phyloP scores from a whole-genome alignment of 2,329 filamentous ascomycete genomes.

The Pseudocercospora fijiensis region DNA sequence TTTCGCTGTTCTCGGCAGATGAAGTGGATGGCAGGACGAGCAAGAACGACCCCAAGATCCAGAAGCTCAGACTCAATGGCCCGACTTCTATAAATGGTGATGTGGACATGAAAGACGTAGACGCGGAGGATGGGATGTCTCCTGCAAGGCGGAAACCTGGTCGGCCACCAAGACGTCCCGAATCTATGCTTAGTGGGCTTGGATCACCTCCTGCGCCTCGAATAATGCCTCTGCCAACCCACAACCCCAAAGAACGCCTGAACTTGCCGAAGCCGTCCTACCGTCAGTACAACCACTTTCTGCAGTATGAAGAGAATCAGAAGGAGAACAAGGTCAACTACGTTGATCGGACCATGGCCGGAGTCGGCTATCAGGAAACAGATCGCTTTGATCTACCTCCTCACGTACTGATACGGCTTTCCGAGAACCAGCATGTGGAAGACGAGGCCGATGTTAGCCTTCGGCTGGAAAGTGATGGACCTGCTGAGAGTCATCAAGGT shows the following conservation, averaged over 20 bases:
- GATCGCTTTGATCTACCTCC: conserved; percentile 82
- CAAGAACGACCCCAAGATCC: conserved; percentile 47
- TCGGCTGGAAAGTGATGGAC: conserved; percentile 57
- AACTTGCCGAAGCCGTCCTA: conserved; percentile 75
- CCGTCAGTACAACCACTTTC: conserved; percentile 74
- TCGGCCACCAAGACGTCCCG: conserved; percentile 62
- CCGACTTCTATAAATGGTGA: conserved; percentile 28
- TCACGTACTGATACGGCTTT: conserved; percentile 63
- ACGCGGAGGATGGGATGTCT: conserved; percentile 17
- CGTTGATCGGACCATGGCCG: conserved; percentile 94
- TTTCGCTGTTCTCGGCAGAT: conserved; percentile 76
- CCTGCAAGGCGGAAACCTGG: conserved; percentile 58
- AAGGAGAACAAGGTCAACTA: conserved; percentile 78
- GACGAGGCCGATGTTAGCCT: conserved; percentile 57
- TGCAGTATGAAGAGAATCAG: conserved; percentile 78
- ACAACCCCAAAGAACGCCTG: conserved; percentile 76
- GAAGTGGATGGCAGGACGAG: conserved; percentile 72
- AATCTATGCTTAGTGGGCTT: conserved; percentile 61
- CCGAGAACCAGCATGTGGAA: conserved; percentile 63
- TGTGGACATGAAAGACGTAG: conserved; percentile 31
- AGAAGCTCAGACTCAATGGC: conserved; percentile 26
- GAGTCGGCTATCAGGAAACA: conserved; percentile 92
- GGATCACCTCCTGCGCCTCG: conserved; percentile 61
- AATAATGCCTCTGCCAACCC: conserved; percentile 72
- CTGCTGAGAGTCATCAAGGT: conserved; percentile 53